These are phyloP conservation scores for Trypanosoma mega DNA, from an alignment of 208 protist genomes.

Conservation along the genomic window DNA sequence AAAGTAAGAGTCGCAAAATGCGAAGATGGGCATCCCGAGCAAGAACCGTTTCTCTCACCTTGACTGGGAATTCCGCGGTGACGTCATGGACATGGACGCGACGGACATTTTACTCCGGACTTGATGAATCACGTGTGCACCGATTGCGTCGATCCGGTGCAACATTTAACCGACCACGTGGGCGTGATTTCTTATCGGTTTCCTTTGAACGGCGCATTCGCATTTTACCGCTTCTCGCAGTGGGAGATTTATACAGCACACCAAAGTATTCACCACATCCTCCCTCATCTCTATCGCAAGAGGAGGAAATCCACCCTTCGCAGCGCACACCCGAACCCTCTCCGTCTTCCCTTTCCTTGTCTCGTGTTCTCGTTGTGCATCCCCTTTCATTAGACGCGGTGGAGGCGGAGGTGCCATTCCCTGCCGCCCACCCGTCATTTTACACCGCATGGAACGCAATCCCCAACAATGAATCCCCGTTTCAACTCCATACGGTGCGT, in stretches of 20 bases:
- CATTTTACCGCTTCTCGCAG: slow-evolving; percentile 27
- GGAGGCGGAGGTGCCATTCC: slow-evolving; percentile 42
- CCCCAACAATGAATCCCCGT: background rate
- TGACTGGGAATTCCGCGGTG: background rate
- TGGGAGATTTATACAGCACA: slow-evolving; percentile 48
- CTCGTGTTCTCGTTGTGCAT: slow-evolving; percentile 64
- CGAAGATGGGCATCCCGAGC: no score
- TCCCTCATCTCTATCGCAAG: background rate
- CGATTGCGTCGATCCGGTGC: slow-evolving; percentile 58
- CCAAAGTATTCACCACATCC: slow-evolving; percentile 10
- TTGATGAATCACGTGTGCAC: slow-evolving; percentile 66
- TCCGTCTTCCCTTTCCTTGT: no score
- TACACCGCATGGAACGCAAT: slow-evolving; percentile 41
- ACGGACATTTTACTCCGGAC: slow-evolving; percentile 64
- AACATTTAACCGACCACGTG: slow-evolving; percentile 76
- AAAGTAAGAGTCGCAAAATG: no score
- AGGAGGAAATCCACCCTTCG: background rate
- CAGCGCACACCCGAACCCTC: no score
- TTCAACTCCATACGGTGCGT: no score
- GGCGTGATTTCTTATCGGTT: slow-evolving; percentile 70
- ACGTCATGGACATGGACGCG: background rate
- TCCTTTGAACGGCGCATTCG: slow-evolving; percentile 73
- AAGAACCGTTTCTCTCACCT: no score
- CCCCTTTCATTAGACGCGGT: slow-evolving; percentile 39
- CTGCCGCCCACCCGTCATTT: slow-evolving; percentile 53